Evolutionary conservation across 2,329 filamentous ascomycete species (phyloP), one percentile per base, ranked within the genome.

Genomic region (Lasiodiplodia sp.): DNA sequence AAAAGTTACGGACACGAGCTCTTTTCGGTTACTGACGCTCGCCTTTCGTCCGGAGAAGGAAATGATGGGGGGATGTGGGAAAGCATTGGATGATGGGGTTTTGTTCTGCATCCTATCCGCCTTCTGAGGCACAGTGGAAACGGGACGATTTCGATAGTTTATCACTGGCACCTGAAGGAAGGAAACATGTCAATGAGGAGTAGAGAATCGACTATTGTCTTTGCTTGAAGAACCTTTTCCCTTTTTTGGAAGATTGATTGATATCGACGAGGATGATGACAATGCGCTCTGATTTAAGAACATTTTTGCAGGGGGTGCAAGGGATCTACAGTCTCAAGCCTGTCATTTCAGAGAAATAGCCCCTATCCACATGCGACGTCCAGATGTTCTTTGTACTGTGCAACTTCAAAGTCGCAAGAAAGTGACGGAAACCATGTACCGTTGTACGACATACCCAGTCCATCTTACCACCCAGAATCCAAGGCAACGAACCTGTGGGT

Each of bases 1-100:
- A 52, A 64, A 64, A 49, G 28, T 58, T n/a, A 38, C 23, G 60
- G 60, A 64, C 60, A 64, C 60, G 60, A 64, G 60, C 37, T 53
- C 21, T 47, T 52, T 47, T 63, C 14, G 40, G 60, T 18, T 64
- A 64, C 60, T 37, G n/a, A 7, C 4, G 37, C 31, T 16, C n/a
- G 34, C 55, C 34, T 53, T 53, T 44, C 8, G 57, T 44, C 37
- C 37, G 31, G 21, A 47, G 38, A 21, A 16, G 16, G 28, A n/a
- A n/a, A 25, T 18, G 6, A 31, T 3, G 25, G 10, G 18, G 28
- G 34, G 47, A 64, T 31, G n/a, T 11, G 23, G 38, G 57, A 49
- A 18, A 40, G 31, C 37, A 49, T 51, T 37, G 47, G 47, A 38
- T 23, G 60, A 31, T 38, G 14, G 28, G 18, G 37, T 18, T 56